These are phyloP conservation scores for Mollisia scopiformis DNA, from an alignment of 2,329 filamentous ascomycete genomes.

Conservation along the genomic window DNA sequence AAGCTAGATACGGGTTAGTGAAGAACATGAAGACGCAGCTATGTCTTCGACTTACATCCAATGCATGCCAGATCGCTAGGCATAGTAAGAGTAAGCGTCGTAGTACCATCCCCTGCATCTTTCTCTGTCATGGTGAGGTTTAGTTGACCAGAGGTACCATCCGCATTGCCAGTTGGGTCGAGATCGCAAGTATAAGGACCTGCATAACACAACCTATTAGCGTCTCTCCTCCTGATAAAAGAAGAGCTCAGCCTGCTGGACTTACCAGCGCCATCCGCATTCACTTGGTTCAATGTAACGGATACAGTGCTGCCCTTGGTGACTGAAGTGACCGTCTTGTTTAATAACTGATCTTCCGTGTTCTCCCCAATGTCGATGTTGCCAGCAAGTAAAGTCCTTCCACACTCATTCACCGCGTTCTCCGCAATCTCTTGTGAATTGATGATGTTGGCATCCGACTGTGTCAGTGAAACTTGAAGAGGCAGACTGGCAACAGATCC, in stretches of 20 bases:
- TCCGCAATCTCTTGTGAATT: slow-evolving; percentile 55
- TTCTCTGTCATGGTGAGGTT: not conserved
- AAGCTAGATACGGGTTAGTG: slow-evolving; percentile 40
- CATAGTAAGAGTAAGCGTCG: slow-evolving; percentile 58
- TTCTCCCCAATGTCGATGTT: slow-evolving; percentile 64
- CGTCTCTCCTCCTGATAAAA: too few relatives aligned
- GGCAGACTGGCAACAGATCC: slow-evolving; percentile 15
- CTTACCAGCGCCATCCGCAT: slow-evolving; percentile 56
- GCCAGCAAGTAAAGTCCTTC: slow-evolving; percentile 61
- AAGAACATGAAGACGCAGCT: not conserved
- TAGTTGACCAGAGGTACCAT: not conserved
- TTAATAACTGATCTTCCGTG: slow-evolving; percentile 54
- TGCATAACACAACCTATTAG: too few relatives aligned
- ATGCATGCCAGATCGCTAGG: slow-evolving; percentile 51
- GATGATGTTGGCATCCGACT: slow-evolving; percentile 61
- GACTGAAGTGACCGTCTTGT: slow-evolving; percentile 52
- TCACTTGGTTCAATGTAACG: slow-evolving; percentile 56
- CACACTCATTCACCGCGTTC: slow-evolving; percentile 62
- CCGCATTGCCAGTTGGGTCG: slow-evolving; percentile 49
- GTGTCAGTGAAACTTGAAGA: slow-evolving; percentile 10
- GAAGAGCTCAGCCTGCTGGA: too few relatives aligned
- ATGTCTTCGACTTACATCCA: slow-evolving; percentile 52
- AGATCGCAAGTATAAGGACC: slow-evolving; percentile 59
- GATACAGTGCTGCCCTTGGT: slow-evolving; percentile 47
- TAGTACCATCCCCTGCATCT: slow-evolving; percentile 52